Evolutionary conservation across 768 basidiomycete genomes (phyloP).

Genomic region (Leccinum aurantiacum): DNA sequence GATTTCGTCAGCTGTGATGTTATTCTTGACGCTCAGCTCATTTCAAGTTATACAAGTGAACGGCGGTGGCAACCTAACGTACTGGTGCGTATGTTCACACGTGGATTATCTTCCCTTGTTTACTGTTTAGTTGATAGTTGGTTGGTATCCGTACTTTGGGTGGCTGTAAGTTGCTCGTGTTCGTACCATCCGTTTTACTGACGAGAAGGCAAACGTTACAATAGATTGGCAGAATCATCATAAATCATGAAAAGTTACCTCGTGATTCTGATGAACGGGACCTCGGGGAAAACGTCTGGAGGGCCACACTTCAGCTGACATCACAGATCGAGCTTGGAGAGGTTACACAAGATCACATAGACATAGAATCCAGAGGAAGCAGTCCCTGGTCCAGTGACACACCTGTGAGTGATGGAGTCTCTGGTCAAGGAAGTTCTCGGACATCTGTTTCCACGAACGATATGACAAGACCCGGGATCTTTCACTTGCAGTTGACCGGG

Average conservation of each 20-base stretch:
- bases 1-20: constrained; percentile 9
- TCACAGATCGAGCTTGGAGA: constrained; percentile 1
- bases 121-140: constrained; percentile 11
- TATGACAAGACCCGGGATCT: background rate
- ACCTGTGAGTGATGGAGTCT: background rate
- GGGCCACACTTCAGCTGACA: background rate
- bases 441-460: background rate
- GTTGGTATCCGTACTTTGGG: constrained; percentile 19
- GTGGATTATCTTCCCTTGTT: background rate
- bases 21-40: constrained; percentile 18
- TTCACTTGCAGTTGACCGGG: background rate
- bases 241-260: constrained; percentile 12
- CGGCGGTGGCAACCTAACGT: constrained; percentile 18
- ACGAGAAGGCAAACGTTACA: background rate
- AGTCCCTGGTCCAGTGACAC: background rate
- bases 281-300: background rate
- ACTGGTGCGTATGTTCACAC: constrained; percentile 14
- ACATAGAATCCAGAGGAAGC: background rate
- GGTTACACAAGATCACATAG: background rate
- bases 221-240: constrained; percentile 17
- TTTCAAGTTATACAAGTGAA: constrained; percentile 6
- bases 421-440: background rate
- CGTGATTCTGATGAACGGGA: background rate
- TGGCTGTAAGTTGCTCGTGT: constrained; percentile 16
- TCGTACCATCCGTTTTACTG: background rate